Evolutionary conservation across 768 basidiomycete species (phyloP).

Genomic region (Leucocoprinus leucothites): DNA sequence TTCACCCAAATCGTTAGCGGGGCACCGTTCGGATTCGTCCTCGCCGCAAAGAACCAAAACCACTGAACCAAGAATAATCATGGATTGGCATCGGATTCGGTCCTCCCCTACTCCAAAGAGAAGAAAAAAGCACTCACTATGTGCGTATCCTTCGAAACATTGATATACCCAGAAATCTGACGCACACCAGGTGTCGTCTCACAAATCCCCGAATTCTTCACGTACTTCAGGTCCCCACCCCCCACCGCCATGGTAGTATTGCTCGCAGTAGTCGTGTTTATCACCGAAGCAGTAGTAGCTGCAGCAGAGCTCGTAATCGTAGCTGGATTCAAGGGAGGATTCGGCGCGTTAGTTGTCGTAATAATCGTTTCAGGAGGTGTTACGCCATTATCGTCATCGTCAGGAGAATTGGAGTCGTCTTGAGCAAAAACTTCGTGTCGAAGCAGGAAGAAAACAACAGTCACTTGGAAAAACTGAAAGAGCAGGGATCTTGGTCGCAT

Average conservation of each 20-base stretch:
- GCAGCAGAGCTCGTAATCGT: background rate
- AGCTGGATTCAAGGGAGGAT: too few relatives aligned
- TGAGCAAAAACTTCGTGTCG: too few relatives aligned
- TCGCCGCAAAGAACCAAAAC: slow-evolving; percentile 70
- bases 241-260: background rate
- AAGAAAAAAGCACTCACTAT: slow-evolving; percentile 33
- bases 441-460: too few relatives aligned
- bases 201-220: slow-evolving; percentile 7
- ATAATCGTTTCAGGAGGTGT: too few relatives aligned
- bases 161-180: slow-evolving; percentile 63
- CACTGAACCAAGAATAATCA: too few relatives aligned
- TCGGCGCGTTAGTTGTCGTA: too few relatives aligned
- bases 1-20: slow-evolving; percentile 50
- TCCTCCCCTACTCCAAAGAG: background rate
- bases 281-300: background rate
- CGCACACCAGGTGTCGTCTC: slow-evolving; percentile 60
- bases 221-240: background rate
- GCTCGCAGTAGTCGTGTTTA: background rate
- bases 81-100: too few relatives aligned
- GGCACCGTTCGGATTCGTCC: slow-evolving; percentile 54
- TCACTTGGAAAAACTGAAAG: too few relatives aligned
- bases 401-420: too few relatives aligned
- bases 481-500: too few relatives aligned
- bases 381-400: too few relatives aligned
- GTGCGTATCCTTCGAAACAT: slow-evolving; percentile 53